Conservation (phyloP, 2,329 filamentous ascomycete species). For the Leptographium wingfieldii region DNA sequence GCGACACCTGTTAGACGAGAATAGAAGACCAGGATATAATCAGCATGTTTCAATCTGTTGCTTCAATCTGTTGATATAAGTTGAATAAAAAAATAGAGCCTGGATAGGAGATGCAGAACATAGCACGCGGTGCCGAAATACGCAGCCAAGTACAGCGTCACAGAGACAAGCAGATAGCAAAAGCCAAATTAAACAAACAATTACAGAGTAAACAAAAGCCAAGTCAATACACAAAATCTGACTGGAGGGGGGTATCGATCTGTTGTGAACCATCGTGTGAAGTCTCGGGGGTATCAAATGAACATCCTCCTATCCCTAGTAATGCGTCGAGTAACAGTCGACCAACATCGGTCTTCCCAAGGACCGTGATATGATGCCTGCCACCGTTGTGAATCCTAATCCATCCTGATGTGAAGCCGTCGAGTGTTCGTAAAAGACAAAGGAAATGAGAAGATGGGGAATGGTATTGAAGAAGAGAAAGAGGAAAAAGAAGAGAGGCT, state of each 20-base stretch:
- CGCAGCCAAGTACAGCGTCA: background rate
- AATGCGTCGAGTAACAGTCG: constrained; percentile 3
- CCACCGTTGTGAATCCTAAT: background rate
- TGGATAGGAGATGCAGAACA: background rate
- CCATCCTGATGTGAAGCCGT: constrained; percentile 1
- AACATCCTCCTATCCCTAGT: constrained; percentile 9
- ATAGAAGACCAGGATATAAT: background rate
- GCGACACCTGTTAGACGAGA: background rate
- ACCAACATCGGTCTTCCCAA: background rate
- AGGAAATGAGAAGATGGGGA: background rate
- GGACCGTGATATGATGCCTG: constrained; percentile 7
- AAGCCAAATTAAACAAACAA: background rate
- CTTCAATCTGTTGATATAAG: background rate
- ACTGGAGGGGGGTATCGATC: constrained; percentile 13
- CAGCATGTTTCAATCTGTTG: background rate
- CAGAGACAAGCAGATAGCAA: background rate
- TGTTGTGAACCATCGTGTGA: constrained; percentile 7
- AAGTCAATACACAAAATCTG: constrained; percentile 3
- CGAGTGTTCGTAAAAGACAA: background rate
- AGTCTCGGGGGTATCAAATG: constrained; percentile 11
- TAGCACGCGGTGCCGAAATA: background rate
- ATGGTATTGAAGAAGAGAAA: background rate
- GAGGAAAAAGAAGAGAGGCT: background rate
- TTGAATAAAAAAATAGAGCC: background rate
- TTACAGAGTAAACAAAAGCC: constrained; percentile 4